Conservation (phyloP, 208 protist genomes). For the Trypanosoma avium region DNA sequence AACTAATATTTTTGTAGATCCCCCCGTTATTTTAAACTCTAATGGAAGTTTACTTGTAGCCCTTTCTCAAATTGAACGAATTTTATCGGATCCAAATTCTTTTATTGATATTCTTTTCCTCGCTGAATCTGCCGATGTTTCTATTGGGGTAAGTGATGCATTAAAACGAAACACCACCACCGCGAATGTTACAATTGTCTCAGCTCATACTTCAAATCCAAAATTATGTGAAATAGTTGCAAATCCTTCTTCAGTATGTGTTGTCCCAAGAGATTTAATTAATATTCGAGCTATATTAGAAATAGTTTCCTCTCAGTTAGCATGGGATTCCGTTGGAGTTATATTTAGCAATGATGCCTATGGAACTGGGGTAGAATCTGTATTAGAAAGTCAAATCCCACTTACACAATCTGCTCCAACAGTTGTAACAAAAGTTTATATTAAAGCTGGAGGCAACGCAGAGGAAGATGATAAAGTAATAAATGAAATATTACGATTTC, state of each 20-base stretch:
- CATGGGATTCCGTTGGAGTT: constrained; percentile 73
- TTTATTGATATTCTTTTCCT: constrained; percentile 72
- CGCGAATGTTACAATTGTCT: constrained; percentile 57
- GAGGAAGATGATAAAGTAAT: constrained; percentile 62
- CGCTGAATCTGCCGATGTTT: constrained; percentile 65
- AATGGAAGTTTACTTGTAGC: constrained; percentile 61
- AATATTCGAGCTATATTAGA: constrained; percentile 74
- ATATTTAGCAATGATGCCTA: constrained; percentile 67
- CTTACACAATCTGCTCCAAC: constrained; percentile 48
- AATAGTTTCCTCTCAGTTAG: constrained; percentile 49
- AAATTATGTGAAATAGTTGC: constrained; percentile 56
- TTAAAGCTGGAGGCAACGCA: constrained; percentile 36
- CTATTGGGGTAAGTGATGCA: constrained; percentile 54
- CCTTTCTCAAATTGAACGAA: constrained; percentile 40
- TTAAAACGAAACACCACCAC: constrained; percentile 46
- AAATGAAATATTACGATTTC: constrained; percentile 36
- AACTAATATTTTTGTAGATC: constrained; percentile 30
- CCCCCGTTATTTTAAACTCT: constrained; percentile 53
- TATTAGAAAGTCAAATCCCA: constrained; percentile 44
- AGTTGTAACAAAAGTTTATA: constrained; percentile 65
- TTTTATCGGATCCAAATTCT: constrained; percentile 30
- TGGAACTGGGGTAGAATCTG: constrained; percentile 49
- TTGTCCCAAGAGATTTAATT: constrained; percentile 71
- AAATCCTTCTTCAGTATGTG: constrained; percentile 70
- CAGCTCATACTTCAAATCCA: constrained; percentile 55